These are phyloP conservation scores for Saccharomyces pastorianus DNA, from an alignment of 1,139 yeast genomes.

Conservation along the genomic window DNA sequence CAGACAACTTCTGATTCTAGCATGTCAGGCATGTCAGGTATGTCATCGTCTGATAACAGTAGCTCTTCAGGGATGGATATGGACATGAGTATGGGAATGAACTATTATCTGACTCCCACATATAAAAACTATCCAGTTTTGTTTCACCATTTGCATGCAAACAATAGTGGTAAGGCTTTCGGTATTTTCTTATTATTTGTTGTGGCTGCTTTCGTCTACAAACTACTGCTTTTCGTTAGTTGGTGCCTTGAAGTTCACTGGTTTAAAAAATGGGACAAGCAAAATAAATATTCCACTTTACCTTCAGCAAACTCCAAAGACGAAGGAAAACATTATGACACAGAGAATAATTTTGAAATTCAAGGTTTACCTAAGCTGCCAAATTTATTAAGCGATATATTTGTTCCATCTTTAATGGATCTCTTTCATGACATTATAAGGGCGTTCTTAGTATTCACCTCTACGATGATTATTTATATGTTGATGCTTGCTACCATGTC, in stretches of 20 bases:
- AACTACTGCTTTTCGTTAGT: constrained; percentile 51
- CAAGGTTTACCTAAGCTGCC: constrained; percentile 24
- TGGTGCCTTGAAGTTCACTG: constrained; percentile 60
- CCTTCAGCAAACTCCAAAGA: constrained; percentile 5
- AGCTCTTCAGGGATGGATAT: constrained; percentile 13
- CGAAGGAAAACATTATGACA: constrained; percentile 11
- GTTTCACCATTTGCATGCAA: constrained; percentile 47
- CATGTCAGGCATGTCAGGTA: constrained; percentile 14
- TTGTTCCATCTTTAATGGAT: constrained; percentile 37
- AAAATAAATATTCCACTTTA: constrained; percentile 12
- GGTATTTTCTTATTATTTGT: constrained; percentile 61
- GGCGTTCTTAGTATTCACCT: constrained; percentile 45
- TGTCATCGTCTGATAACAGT: constrained; percentile 9
- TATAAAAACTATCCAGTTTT: constrained; percentile 53
- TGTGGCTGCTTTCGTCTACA: constrained; percentile 47
- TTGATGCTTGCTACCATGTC: constrained; percentile 77
- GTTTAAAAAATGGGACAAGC: constrained; percentile 36
- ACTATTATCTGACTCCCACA: constrained; percentile 45
- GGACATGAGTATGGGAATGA: constrained; percentile 40
- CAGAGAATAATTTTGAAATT: constrained; percentile 11
- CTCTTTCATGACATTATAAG: constrained; percentile 47
- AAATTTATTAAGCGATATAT: constrained; percentile 32
- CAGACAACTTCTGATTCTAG: constrained; percentile 2
- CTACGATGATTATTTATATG: constrained; percentile 60
- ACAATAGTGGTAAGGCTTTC: constrained; percentile 52